Base-by-base conservation (phyloP, 345 rosid species). In the Populus ilicifolia region DNA sequence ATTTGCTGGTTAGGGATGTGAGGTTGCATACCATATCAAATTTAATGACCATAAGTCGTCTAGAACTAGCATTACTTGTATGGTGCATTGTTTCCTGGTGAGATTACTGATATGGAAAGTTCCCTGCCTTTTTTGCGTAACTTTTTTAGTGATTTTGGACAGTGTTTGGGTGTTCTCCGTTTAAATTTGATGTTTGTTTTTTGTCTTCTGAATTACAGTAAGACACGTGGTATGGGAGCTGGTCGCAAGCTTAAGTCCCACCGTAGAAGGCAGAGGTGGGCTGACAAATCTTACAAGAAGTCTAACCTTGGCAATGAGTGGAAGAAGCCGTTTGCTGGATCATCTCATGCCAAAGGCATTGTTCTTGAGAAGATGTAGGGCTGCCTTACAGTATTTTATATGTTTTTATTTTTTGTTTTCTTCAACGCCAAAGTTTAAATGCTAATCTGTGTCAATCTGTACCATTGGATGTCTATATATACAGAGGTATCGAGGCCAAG, bases 401-500 rank as follows among this genome's bases (percentile, higher is more conserved):
- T 72, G 48, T 11, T 41, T 9, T 43, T 4, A 43, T 43, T 43
- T 41, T 41, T 33, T 52, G 36, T 33, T 66, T 25, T 25, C 12
- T 3, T 78, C 14, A 50, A 64, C 25, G 6, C 46, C 4, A 64
- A 56, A 48, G 29, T 1, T 62, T n/a, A 21, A 21, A 50, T 71
- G 23, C 72, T 67, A 52, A 65, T 16, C 14, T 13, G 2, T 30
- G 11, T 16, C 46, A 43, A 11, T 43, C 11, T 43, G 46, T 43
- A 10, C 46, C 46, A 0, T 43, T 43, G 46, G 46, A 38, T 7
- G 43, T 39, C 0, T 25, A 25, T 48, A 85, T 71, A 78, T 79
- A 79, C 91, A 93, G 98, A 21, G 98, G 99, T 80, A 92, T 92
- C 85, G 96, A 93, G 80, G 99, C 98, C 64, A 95, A 96, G 90